Evolutionary conservation across 2,329 filamentous ascomycete species (phyloP), one percentile per base, ranked within the genome.

Genomic region (Cladosporium colombiae): DNA sequence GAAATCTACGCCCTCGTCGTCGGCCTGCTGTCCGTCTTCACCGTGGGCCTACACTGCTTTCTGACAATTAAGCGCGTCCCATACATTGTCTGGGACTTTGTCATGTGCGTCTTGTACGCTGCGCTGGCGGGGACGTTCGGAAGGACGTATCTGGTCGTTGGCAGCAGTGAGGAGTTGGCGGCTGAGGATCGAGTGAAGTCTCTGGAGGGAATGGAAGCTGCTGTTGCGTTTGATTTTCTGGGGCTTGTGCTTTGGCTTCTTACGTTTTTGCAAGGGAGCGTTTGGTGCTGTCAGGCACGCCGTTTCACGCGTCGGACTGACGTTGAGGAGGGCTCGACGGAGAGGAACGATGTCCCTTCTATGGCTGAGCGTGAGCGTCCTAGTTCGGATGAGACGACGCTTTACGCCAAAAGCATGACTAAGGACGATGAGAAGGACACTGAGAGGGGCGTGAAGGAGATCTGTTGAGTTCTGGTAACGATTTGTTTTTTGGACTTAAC

Each of bases 1-100:
- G 58, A 61, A 50, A 61, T 61, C 31, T 61, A 52, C n/a, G 58
- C 58, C 23, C 58, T 50, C 27, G 58, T 61, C n/a, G 58, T 61
- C 44, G 58, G 27, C 29, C 25, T 61, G 14, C 58, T 61, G 10
- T 61, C 58, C 18, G 27, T 35, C 11, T 3, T 52, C 27, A 61
- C 58, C 27, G 40, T 61, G 7, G 58, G 27, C 8, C 29, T 61
- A 16, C 58, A 61, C 58, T 61, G 40, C 44, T 61, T 61, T 29
- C 21, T 50, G 5, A 61, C 58, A 2, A 29, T 50, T 29, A 61
- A 61, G 29, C 57, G 57, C 37, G 57, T 46, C 16, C 37, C 57
- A 3, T 61, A 31, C 37, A 50, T 61, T 10, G 10, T 52, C 5
- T 61, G 58, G 58, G 58, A 61, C 13, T 50, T 61, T 21, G 58